phyloP scores from a whole-genome alignment of 148 eudicot species.

The Silene latifolia region DNA sequence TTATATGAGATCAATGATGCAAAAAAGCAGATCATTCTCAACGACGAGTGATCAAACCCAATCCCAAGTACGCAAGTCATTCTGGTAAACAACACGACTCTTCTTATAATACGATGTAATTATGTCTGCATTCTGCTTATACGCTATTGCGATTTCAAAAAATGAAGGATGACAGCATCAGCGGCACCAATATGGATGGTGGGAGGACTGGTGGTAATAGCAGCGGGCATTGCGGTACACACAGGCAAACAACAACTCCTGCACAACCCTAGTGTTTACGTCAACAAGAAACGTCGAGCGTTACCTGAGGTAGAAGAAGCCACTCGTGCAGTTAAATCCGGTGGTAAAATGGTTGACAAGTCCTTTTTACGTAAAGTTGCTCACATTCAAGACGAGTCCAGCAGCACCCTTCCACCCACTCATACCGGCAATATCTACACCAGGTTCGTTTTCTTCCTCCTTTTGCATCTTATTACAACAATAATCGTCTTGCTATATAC shows the following conservation, averaged over 20 bases:
- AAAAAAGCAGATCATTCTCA: conserved; percentile 24
- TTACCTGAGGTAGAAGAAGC: conserved; percentile 31
- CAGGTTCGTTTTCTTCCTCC: conserved; percentile 5
- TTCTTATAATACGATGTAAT: no score
- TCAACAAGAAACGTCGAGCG: conserved; percentile 33
- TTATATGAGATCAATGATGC: conserved; percentile 18
- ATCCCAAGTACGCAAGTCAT: not conserved
- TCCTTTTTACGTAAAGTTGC: conserved; percentile 42
- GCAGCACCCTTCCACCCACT: conserved; percentile 18
- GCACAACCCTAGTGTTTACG: conserved; percentile 26
- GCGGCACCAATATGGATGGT: conserved; percentile 30
- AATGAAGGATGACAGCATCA: conserved; percentile 19
- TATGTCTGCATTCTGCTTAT: no score
- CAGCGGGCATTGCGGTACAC: conserved; percentile 16
- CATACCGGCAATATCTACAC: conserved; percentile 22
- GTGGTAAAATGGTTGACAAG: conserved; percentile 27
- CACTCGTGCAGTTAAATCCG: conserved; percentile 16
- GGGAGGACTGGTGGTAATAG: conserved; percentile 29
- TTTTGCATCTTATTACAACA: not conserved
- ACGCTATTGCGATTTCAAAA: no score
- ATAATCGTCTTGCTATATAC: no score
- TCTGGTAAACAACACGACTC: conserved; percentile 5
- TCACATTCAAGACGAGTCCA: conserved; percentile 29
- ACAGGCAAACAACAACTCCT: conserved; percentile 33
- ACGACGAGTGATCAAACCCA: not conserved